Percentiles rank a stretch among this genome's conserved stretches.
These are phyloP conservation scores for Colletotrichum liriopes DNA, from an alignment of 2,329 filamentous ascomycete genomes.

Conservation along the genomic window DNA sequence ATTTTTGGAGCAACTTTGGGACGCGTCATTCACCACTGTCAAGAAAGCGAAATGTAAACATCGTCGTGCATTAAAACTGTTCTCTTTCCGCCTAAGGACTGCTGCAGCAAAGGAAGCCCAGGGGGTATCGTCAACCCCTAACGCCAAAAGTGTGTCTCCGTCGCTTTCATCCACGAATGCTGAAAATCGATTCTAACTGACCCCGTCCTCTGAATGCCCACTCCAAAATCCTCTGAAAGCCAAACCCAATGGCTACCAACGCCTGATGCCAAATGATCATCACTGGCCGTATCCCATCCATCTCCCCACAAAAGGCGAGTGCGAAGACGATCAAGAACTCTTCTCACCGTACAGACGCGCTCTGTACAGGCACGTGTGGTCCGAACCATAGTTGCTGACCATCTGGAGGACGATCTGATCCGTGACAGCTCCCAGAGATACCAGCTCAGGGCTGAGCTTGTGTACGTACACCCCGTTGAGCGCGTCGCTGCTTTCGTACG, in stretches of 20 bases:
- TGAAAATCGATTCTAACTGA: background rate
- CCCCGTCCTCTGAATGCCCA: background rate
- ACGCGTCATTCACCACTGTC: background rate
- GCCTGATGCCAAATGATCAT: background rate
- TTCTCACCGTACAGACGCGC: constrained; percentile 70
- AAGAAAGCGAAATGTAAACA: background rate
- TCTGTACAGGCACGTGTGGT: constrained; percentile 78
- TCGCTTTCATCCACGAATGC: constrained; percentile 29
- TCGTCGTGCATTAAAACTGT: constrained; percentile 9
- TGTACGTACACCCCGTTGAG: constrained; percentile 68
- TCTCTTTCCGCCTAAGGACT: constrained; percentile 22
- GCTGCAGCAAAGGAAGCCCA: constrained; percentile 24
- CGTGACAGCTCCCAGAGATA: constrained; percentile 63
- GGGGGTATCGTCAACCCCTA: constrained; percentile 43
- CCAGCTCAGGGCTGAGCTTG: constrained; percentile 65
- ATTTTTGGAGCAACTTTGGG: background rate
- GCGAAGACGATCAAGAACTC: constrained; percentile 35
- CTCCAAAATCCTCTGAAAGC: background rate
- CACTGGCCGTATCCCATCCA: background rate
- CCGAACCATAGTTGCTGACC: constrained; percentile 71
- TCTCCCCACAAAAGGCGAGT: background rate
- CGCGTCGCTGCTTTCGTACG: constrained; percentile 63
- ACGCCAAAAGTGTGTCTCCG: constrained; percentile 32
- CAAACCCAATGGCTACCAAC: background rate
- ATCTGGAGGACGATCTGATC: constrained; percentile 70